Conservation (phyloP, 148 eudicot genomes). For the Bassia scoparia region DNA sequence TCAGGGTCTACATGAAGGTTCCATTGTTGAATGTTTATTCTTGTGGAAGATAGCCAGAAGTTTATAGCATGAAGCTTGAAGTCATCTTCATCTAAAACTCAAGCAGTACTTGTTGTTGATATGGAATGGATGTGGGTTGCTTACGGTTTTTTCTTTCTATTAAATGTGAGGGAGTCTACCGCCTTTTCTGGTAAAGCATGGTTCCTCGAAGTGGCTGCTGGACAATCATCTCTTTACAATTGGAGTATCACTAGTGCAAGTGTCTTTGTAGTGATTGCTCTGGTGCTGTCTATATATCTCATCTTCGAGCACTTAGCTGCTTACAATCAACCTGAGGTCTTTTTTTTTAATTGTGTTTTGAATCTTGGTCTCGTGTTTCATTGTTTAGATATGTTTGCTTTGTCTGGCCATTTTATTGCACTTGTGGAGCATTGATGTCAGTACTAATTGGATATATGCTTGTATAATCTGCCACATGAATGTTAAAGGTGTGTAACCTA, state of each 20-base stretch:
- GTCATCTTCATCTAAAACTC: constrained; percentile 11
- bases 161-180: constrained; percentile 49
- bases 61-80: constrained; percentile 17
- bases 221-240: constrained; percentile 49
- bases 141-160: constrained; percentile 36
- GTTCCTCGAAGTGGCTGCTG: constrained; percentile 38
- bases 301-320: constrained; percentile 84
- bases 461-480: not conserved
- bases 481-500: not conserved
- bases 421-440: not conserved
- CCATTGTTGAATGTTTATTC: not conserved
- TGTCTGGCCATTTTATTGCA: not conserved
- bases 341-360: constrained; percentile 15
- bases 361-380: not conserved
- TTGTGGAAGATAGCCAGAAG: constrained; percentile 1
- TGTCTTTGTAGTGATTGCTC: constrained; percentile 74
- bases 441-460: not conserved
- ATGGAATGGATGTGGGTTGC: constrained; percentile 64
- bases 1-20: not conserved
- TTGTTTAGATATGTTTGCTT: not conserved
- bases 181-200: constrained; percentile 48
- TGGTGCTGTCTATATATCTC: constrained; percentile 75
- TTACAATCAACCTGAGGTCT: constrained; percentile 94
- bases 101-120: constrained; percentile 14
- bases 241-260: constrained; percentile 74